Percentiles rank a stretch among this genome's conserved stretches.
These are phyloP conservation scores for Globisporangium splendens DNA, from an alignment of 352 stramenopile species.

Conservation along the genomic window DNA sequence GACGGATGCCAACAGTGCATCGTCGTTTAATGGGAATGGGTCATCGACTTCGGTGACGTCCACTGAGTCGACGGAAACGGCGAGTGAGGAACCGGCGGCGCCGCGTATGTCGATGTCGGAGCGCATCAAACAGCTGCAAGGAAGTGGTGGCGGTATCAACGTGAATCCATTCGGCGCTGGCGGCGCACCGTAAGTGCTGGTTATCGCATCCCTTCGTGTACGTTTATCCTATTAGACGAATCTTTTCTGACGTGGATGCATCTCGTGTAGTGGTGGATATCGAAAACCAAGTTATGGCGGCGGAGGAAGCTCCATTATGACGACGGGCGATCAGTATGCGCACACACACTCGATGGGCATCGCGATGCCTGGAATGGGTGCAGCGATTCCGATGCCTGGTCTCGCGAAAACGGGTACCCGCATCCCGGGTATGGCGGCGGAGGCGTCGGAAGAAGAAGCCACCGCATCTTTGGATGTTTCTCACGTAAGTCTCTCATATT, in stretches of 20 bases:
- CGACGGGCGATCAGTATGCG: constrained; percentile 78
- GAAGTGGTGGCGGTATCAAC: constrained; percentile 77
- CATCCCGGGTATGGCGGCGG: constrained; percentile 57
- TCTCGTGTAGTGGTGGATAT: constrained; percentile 26
- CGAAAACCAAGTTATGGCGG: constrained; percentile 29
- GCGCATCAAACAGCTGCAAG: constrained; percentile 76
- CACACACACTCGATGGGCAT: constrained; percentile 66
- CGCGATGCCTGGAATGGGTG: constrained; percentile 77
- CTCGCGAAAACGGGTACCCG: constrained; percentile 63
- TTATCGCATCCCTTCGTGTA: background rate
- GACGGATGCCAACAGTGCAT: background rate
- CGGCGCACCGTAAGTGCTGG: constrained; percentile 18
- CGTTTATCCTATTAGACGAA: background rate
- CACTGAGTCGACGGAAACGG: background rate
- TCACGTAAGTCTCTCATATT: constrained; percentile 39
- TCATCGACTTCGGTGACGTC: background rate
- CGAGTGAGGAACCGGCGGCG: constrained; percentile 2
- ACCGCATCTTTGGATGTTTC: constrained; percentile 41
- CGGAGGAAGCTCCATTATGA: constrained; percentile 68
- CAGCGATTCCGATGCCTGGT: constrained; percentile 80
- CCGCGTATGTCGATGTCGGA: constrained; percentile 22
- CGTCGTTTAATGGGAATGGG: constrained; percentile 8
- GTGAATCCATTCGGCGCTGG: constrained; percentile 76
- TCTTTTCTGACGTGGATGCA: background rate
- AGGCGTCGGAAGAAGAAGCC: constrained; percentile 19